These are phyloP conservation scores for Rhipidocladum racemiflorum DNA, from an alignment of 176 grass and related monocot species.

Conservation along the genomic window DNA sequence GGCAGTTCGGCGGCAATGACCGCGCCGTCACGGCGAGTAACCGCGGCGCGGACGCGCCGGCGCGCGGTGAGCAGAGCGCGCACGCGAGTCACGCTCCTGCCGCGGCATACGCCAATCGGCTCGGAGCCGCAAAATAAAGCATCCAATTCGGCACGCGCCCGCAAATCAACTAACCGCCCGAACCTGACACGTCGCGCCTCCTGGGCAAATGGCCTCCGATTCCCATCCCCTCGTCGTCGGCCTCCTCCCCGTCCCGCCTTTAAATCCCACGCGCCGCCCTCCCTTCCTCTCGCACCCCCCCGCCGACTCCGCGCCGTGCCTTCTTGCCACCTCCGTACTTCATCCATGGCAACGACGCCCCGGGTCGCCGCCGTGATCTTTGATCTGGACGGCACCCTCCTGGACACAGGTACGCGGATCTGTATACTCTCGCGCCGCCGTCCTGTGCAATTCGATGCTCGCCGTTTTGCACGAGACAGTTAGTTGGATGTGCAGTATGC, in stretches of 20 bases:
- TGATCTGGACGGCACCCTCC: conserved; percentile 82
- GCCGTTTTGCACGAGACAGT: too few species aligned
- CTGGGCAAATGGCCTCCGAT: conserved; percentile 22
- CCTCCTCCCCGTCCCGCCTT: not conserved
- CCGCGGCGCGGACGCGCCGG: not conserved
- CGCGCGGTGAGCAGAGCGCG: not conserved
- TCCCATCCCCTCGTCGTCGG: not conserved
- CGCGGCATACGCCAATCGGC: not conserved
- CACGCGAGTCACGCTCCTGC: not conserved
- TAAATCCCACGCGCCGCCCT: conserved; percentile 29
- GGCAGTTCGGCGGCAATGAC: not conserved
- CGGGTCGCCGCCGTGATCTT: conserved; percentile 62
- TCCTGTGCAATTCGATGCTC: not conserved
- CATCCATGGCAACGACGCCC: conserved; percentile 46
- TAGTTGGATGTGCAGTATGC: conserved; percentile 4
- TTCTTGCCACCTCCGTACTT: not conserved
- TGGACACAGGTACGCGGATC: conserved; percentile 56
- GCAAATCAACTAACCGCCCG: not conserved
- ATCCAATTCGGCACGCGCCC: not conserved
- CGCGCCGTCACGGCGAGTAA: too few species aligned
- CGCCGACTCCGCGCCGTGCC: not conserved
- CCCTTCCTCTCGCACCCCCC: not conserved
- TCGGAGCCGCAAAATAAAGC: not conserved
- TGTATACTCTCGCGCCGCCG: not conserved
- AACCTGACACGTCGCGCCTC: not conserved